Conservation (phyloP, 805 yeast genomes). For the Wickerhamiella qilinensis region DNA sequence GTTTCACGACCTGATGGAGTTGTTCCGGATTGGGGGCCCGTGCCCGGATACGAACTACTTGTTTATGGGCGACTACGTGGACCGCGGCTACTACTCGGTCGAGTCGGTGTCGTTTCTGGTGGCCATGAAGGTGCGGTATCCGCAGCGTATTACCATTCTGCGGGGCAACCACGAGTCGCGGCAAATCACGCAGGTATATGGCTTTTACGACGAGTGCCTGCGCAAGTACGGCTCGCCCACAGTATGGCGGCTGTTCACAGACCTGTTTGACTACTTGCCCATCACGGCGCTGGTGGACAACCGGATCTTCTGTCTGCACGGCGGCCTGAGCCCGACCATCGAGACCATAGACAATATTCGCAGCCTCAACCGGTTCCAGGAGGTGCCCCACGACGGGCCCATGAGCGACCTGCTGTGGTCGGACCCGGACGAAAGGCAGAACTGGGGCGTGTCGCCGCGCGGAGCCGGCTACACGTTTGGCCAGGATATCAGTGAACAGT, state of each 20-base stretch:
- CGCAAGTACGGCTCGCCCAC: slow-evolving; percentile 87
- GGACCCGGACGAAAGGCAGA: slow-evolving; percentile 94
- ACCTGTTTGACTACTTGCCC: slow-evolving; percentile 87
- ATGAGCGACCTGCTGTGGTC: slow-evolving; percentile 96
- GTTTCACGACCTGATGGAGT: slow-evolving; percentile 88
- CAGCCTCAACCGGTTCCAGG: slow-evolving; percentile 84
- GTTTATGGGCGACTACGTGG: slow-evolving; percentile 84
- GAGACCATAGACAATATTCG: slow-evolving; percentile 90
- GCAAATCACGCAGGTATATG: slow-evolving; percentile 93
- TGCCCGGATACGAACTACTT: slow-evolving; percentile 86
- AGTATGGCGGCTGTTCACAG: slow-evolving; percentile 90
- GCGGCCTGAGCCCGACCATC: slow-evolving; percentile 95
- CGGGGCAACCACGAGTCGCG: slow-evolving; percentile 94
- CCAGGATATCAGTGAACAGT: slow-evolving; percentile 88
- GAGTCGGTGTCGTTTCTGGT: slow-evolving; percentile 85
- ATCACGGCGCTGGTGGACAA: slow-evolving; percentile 90
- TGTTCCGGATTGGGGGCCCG: slow-evolving; percentile 90
- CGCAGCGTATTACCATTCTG: slow-evolving; percentile 79
- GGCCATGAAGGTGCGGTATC: slow-evolving; percentile 88
- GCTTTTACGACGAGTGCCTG: slow-evolving; percentile 91
- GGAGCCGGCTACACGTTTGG: slow-evolving; percentile 99
- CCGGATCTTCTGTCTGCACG: slow-evolving; percentile 85
- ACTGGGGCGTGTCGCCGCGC: slow-evolving; percentile 97
- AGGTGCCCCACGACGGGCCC: slow-evolving; percentile 96
- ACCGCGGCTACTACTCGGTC: slow-evolving; percentile 76